Base-by-base conservation (phyloP, 2,329 filamentous ascomycete species). In the Thelonectria blattea region DNA sequence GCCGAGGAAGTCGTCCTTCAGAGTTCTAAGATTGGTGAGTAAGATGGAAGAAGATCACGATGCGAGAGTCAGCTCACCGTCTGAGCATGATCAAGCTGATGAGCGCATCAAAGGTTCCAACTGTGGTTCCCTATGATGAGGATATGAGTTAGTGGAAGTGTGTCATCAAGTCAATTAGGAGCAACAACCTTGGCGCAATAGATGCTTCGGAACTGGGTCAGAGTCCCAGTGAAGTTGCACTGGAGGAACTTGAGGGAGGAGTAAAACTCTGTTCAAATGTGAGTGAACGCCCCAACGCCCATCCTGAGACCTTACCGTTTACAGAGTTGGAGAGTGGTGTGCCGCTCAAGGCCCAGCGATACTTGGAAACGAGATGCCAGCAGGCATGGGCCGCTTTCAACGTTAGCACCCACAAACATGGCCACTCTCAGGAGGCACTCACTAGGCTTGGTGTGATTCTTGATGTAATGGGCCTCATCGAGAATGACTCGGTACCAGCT, bases 381-480 rank as follows among this genome's bases (percentile, higher is more conserved):
- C 69, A 73, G 1, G 68, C 69, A 22, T 22, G 17, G 18, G 66
- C 49, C 4, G 63, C 68, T 72, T 12, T 9, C 1, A 0, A 20
- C 8, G 24, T 68, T 42, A 65, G 37, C 8, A 30, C 27, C 9
- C 22, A 41, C 11, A 10, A 18, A 8, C 1, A 17, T 22, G 14
- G 20, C 2, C 1, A 6, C 5, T 11, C 2, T 8, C 2, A 1
- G 18, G 2, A 12, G 10, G 9, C 0, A 68, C 73, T 59, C 56
- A 78, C 76, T 72, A 9, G 64, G 55, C 0, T 73, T 70, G 0
- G 57, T 57, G 6, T 78, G 72, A 30, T 85, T 87, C 61, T 86
- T 87, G 61, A 88, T 85, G 0, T 65, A 66, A 51, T 87, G 85
- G 0, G 80, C 84, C 65, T 88, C 85, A 47, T 88, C 85, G 0